Percentiles rank a stretch among this genome's conserved stretches.
Evolutionary conservation across 139 green algal genomes (phyloP).

Genomic region (Picochlorum sp.): DNA sequence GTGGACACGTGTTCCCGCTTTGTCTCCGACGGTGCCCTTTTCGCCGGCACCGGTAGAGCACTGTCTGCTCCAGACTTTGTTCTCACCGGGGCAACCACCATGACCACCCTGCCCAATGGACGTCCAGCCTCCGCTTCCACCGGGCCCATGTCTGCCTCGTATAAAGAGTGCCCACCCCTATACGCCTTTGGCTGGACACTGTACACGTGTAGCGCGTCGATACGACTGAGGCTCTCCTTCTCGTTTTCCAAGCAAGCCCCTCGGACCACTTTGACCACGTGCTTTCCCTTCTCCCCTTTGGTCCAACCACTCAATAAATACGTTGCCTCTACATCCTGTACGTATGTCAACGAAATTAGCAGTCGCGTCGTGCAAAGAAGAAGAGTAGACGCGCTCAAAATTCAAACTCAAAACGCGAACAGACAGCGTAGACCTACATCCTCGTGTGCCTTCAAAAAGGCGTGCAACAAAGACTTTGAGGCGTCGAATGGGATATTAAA

Average conservation of each 20-base stretch:
- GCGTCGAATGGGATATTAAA: slow-evolving; percentile 31
- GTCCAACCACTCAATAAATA: slow-evolving; percentile 45
- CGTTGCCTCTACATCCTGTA: slow-evolving; percentile 35
- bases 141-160: too few species aligned
- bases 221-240: slow-evolving; percentile 12
- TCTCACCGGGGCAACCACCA: too few species aligned
- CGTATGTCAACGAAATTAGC: not conserved
- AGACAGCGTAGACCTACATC: slow-evolving; percentile 11
- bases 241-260: slow-evolving; percentile 24
- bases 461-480: slow-evolving; percentile 36
- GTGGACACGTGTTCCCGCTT: too few species aligned
- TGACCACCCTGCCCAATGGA: too few species aligned
- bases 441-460: slow-evolving; percentile 19
- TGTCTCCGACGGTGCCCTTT: too few species aligned
- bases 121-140: too few species aligned
- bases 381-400: not conserved
- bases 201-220: slow-evolving; percentile 47
- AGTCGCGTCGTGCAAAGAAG: not conserved
- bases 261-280: slow-evolving; percentile 20
- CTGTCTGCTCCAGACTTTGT: too few species aligned
- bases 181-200: slow-evolving; percentile 15
- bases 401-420: not conserved
- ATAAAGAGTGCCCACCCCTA: too few species aligned
- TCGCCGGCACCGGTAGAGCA: too few species aligned
- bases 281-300: slow-evolving; percentile 6